Conservation (phyloP, 371 early-diverging fungal species). For the Mortierella polycephala region DNA sequence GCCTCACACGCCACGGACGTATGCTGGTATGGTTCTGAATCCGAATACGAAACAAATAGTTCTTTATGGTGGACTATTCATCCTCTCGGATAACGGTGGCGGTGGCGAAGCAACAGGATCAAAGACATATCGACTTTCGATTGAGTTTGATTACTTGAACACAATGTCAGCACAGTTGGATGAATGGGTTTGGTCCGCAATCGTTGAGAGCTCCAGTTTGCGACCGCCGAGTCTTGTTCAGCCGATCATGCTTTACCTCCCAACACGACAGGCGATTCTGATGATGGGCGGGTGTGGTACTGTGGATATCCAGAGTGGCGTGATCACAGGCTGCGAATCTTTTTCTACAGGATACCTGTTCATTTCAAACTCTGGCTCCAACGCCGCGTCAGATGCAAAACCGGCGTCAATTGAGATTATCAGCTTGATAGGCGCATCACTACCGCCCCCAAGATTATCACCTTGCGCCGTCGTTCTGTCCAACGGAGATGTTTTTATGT, state of each 20-base stretch:
- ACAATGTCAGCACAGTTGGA: not conserved
- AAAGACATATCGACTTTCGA: conserved; percentile 2
- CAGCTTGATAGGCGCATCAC: not conserved
- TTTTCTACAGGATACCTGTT: conserved; percentile 21
- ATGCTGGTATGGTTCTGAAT: conserved; percentile 20
- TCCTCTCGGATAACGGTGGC: not conserved
- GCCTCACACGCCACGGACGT: conserved; percentile 9
- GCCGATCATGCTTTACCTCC: conserved; percentile 34
- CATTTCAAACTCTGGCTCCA: conserved; percentile 4
- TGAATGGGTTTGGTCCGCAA: conserved; percentile 30
- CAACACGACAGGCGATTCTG: conserved; percentile 5
- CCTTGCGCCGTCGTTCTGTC: conserved; percentile 30
- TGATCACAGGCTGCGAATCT: not conserved
- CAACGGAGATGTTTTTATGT: conserved; percentile 36
- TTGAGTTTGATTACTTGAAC: conserved; percentile 28
- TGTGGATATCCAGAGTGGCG: not conserved
- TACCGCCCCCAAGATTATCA: conserved; percentile 15
- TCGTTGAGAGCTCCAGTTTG: not conserved
- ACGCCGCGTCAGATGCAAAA: not conserved
- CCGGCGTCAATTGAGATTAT: not conserved
- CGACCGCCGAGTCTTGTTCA: conserved; percentile 15
- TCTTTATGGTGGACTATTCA: conserved; percentile 16
- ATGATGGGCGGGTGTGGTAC: conserved; percentile 33
- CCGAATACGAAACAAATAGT: conserved; percentile 4
- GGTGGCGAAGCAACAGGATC: not conserved